These are phyloP conservation scores for Stephania cephalantha DNA, from an alignment of 164 flowering plant genomes.

Conservation along the genomic window DNA sequence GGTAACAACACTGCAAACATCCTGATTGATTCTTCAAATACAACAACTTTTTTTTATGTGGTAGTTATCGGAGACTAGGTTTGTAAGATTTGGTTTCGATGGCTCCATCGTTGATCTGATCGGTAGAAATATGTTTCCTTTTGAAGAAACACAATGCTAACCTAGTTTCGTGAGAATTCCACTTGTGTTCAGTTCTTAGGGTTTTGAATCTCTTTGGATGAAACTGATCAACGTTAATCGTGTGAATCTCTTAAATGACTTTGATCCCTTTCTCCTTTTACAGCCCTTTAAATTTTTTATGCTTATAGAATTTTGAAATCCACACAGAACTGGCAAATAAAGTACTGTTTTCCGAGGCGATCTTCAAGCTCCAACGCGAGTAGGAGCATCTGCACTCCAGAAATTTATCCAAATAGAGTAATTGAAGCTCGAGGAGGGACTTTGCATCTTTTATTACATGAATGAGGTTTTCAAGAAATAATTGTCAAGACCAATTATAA, in stretches of 20 bases:
- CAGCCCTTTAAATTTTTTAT: not conserved
- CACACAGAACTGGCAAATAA: not conserved
- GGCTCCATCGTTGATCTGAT: not conserved
- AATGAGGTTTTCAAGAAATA: not conserved
- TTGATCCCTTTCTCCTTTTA: not conserved
- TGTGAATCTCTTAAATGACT: no score
- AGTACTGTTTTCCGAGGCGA: not conserved
- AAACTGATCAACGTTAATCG: no score
- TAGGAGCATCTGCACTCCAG: not conserved
- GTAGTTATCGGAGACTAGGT: not conserved
- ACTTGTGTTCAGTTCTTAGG: not conserved
- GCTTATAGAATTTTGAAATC: not conserved
- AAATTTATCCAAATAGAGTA: not conserved
- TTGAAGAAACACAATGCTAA: not conserved
- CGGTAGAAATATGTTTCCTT: not conserved
- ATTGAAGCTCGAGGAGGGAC: not conserved
- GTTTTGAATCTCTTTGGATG: not conserved
- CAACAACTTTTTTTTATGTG: no score
- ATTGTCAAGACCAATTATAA: not conserved
- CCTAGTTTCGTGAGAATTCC: not conserved
- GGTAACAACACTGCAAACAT: no score
- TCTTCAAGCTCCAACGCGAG: not conserved
- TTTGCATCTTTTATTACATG: not conserved
- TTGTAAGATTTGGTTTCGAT: not conserved
- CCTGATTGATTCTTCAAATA: no score